Conservation (phyloP, 2,329 filamentous ascomycete species). For the Nemania sp. region DNA sequence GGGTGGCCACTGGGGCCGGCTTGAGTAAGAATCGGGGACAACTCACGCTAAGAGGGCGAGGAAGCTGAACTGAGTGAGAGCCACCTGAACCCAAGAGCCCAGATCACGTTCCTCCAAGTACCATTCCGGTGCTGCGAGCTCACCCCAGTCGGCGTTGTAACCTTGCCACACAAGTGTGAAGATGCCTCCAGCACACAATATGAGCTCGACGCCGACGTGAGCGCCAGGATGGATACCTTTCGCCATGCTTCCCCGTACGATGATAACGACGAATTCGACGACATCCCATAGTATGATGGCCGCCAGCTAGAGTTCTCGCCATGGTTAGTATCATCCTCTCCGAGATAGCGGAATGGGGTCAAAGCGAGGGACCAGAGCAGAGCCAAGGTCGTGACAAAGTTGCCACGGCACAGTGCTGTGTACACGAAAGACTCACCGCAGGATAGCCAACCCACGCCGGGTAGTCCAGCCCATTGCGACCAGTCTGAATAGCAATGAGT, state of each 20-base stretch:
- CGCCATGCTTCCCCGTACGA: constrained; percentile 26
- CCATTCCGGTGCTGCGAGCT: not conserved
- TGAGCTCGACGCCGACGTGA: constrained; percentile 37
- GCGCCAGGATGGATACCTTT: constrained; percentile 36
- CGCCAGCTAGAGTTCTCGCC: constrained; percentile 15
- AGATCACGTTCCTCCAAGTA: not conserved
- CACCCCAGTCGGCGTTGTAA: not conserved
- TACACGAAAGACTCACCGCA: constrained; percentile 13
- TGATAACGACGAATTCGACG: constrained; percentile 35
- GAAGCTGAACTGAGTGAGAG: constrained; percentile 18
- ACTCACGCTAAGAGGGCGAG: constrained; percentile 21
- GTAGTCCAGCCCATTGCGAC: not conserved
- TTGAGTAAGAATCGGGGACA: not conserved
- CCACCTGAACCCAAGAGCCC: constrained; percentile 2
- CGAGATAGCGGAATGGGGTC: not conserved
- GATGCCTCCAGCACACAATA: constrained; percentile 25
- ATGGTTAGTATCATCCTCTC: constrained; percentile 1
- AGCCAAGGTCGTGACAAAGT: not conserved
- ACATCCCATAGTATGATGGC: constrained; percentile 33
- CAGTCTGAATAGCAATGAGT: constrained; percentile 18
- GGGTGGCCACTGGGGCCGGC: too few species aligned
- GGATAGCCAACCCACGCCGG: constrained; percentile 8
- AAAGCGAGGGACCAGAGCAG: not conserved
- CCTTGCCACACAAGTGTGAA: constrained; percentile 11
- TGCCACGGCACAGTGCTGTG: not conserved